phyloP scores from a whole-genome alignment of 1,284 basidiomycete species.

The Cystobasidium slooffiae region DNA sequence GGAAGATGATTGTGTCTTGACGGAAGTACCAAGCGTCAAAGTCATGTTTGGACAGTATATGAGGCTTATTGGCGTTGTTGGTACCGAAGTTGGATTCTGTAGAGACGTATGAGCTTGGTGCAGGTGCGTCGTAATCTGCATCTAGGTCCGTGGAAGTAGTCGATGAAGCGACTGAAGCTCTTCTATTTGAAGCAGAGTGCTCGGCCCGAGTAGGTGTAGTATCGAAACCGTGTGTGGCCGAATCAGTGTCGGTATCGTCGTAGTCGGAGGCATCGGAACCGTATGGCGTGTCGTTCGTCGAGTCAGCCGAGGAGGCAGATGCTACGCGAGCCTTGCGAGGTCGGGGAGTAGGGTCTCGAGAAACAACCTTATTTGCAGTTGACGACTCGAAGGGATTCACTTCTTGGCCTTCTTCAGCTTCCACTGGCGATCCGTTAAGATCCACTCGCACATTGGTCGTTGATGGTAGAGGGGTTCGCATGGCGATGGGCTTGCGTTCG shows the following conservation, averaged over 20 bases:
- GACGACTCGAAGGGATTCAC: not conserved
- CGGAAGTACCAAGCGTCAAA: conserved; percentile 87
- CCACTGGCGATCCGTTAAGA: not conserved
- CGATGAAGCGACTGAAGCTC: conserved; percentile 24
- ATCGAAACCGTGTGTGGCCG: conserved; percentile 18
- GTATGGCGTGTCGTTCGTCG: conserved; percentile 36
- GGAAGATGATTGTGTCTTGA: conserved; percentile 79
- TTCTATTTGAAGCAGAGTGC: not conserved
- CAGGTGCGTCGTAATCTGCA: conserved; percentile 19
- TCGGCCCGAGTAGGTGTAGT: not conserved
- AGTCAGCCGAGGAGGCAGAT: conserved; percentile 28
- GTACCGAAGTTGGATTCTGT: conserved; percentile 5
- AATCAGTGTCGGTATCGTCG: conserved; percentile 27
- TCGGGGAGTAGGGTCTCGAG: not conserved
- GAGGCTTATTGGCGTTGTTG: conserved; percentile 44
- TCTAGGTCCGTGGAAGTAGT: conserved; percentile 23
- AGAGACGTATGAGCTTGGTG: conserved; percentile 3
- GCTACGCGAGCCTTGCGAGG: conserved; percentile 4
- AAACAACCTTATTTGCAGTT: not conserved
- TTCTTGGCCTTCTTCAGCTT: conserved; percentile 5
- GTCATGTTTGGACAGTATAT: conserved; percentile 75
- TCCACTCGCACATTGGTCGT: not conserved
- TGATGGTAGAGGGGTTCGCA: conserved; percentile 60
- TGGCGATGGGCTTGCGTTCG: conserved; percentile 80
- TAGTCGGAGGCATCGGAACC: conserved; percentile 38